Evolutionary conservation across 1,139 yeast genomes (phyloP).

Genomic region (Kazachstania sp.): DNA sequence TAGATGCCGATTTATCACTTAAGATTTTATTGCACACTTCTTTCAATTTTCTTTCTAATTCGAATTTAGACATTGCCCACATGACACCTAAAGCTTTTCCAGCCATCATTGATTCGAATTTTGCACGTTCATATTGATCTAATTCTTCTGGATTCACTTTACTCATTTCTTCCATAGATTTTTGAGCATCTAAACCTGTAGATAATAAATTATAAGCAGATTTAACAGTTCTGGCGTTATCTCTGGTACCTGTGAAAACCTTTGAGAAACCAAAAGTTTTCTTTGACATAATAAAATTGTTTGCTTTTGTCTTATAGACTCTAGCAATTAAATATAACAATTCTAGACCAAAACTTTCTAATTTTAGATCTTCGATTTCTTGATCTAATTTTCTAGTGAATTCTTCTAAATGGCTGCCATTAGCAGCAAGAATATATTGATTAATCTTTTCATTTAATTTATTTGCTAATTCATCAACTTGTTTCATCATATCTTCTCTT

Average conservation of each 20-base stretch:
- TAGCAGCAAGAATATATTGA: slow-evolving; percentile 28
- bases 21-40: slow-evolving; percentile 56
- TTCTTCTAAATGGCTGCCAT: slow-evolving; percentile 31
- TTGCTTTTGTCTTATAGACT: slow-evolving; percentile 54
- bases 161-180: slow-evolving; percentile 61
- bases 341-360: slow-evolving; percentile 78
- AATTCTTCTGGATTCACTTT: slow-evolving; percentile 43
- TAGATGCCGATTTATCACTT: slow-evolving; percentile 45
- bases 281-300: slow-evolving; percentile 46
- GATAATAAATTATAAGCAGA: slow-evolving; percentile 61
- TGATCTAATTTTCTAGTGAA: slow-evolving; percentile 38
- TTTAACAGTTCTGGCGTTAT: slow-evolving; percentile 62
- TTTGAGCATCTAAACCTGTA: slow-evolving; percentile 67
- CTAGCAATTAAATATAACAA: slow-evolving; percentile 63
- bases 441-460: slow-evolving; percentile 40
- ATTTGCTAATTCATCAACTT: slow-evolving; percentile 45
- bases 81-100: slow-evolving; percentile 71
- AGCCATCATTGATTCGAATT: slow-evolving; percentile 55
- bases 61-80: slow-evolving; percentile 73
- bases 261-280: slow-evolving; percentile 61
- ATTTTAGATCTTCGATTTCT: slow-evolving; percentile 64
- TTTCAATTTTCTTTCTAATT: slow-evolving; percentile 56
- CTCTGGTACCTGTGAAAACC: slow-evolving; percentile 60
- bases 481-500: slow-evolving; percentile 43
- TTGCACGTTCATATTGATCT: slow-evolving; percentile 48